A percentile compares a stretch with the other conserved stretches of the same genome.
Evolutionary conservation across 2,329 filamentous ascomycete species (phyloP).

Genomic region (Bertia moriformis): DNA sequence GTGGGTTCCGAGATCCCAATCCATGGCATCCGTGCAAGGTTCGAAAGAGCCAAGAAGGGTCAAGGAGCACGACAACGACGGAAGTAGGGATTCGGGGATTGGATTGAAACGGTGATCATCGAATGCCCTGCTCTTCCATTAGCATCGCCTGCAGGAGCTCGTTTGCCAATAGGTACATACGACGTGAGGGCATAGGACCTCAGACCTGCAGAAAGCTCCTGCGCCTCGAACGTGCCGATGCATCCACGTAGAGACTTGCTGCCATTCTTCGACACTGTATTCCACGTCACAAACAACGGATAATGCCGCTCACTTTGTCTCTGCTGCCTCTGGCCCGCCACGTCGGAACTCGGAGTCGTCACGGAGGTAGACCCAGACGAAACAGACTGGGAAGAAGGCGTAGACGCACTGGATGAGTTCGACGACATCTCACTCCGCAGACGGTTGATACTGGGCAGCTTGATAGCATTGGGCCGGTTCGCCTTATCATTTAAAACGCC

Average conservation of each 20-base stretch:
- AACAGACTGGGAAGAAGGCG: neutral
- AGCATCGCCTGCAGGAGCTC: neutral
- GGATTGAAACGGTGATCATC: conserved; percentile 48
- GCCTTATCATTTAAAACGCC: neutral
- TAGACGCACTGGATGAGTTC: neutral
- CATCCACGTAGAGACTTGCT: conserved; percentile 70
- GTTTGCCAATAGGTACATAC: conserved; percentile 24
- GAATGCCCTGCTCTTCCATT: conserved; percentile 31
- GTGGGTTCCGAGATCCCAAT: conserved; percentile 78
- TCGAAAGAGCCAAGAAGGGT: conserved; percentile 82
- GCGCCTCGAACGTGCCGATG: conserved; percentile 82
- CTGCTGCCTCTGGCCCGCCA: neutral
- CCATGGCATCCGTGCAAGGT: conserved; percentile 54
- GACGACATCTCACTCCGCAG: neutral
- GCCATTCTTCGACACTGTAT: conserved; percentile 46
- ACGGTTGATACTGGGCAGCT: neutral
- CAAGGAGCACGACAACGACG: conserved; percentile 34
- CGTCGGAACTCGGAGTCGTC: neutral
- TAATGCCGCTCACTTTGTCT: conserved; percentile 18
- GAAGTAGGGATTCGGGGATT: conserved; percentile 23
- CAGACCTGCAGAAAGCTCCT: conserved; percentile 60
- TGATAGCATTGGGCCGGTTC: neutral
- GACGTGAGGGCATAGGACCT: conserved; percentile 59
- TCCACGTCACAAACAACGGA: conserved; percentile 92
- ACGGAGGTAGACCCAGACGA: neutral